Evolutionary conservation across 2,329 filamentous ascomycete species (phyloP), one percentile per base, ranked within the genome.

Genomic region (Rutstroemia sp.): DNA sequence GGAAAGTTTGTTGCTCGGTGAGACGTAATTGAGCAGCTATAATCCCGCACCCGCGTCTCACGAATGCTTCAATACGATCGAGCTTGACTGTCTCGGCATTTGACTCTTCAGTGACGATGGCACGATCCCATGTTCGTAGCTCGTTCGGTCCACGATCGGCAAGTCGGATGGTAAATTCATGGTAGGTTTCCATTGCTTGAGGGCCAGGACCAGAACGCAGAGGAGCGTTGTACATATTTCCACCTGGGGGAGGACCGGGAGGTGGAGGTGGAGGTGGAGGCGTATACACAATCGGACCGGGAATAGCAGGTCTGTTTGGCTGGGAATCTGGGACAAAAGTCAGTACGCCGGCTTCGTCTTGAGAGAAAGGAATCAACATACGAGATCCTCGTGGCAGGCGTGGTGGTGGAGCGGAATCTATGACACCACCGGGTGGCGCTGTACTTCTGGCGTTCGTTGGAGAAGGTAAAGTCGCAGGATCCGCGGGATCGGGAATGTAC

Each of bases 151-250:
- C n/a, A 9, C 54, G 16, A 9, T 57, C 52, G 4, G 45, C 49
- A 19, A 54, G 21, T 14, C 60, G 64, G 34, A 66, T 50, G 0
- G 61, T 64, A 40, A 60, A 65, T 38, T 62, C 59, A 12, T 45
- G 56, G 44, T 62, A 67, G 2, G 56, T 60, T 49, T 60, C 64
- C 2, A 67, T 44, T 17, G 59, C 60, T 3, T 56, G 9, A 0
- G 36, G n/a, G n/a, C 17, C 8, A 23, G n/a, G 23, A 16, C 8
- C 10, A 40, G 30, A 7, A 12, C 40, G 39, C 38, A 53, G 17
- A 53, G 51, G 12, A 14, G 19, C 23, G 23, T 23, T 23, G 14
- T 14, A 5, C 6, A 16, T 51, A 3, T 17, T 36, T 23, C 17
- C 10, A 9, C 23, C 5, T n/a, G 38, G 21, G 27, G 40, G 12